Conservation (phyloP, 441 rosid species). For the Oxalis stricta region DNA sequence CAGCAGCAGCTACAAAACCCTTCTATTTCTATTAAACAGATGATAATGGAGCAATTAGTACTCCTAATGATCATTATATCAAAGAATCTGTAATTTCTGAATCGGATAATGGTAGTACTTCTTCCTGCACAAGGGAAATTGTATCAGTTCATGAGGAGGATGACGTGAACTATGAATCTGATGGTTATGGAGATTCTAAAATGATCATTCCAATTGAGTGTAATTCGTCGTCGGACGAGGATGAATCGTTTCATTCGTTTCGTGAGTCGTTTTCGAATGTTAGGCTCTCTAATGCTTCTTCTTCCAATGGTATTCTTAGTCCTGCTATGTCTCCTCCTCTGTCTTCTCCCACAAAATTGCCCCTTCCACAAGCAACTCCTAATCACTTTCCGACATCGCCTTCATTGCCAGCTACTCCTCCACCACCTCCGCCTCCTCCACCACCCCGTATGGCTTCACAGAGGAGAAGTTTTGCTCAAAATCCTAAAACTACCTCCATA, state of each 20-base stretch:
- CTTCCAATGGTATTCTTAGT: conserved; percentile 22
- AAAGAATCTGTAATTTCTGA: conserved; percentile 21
- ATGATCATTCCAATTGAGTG: conserved; percentile 22
- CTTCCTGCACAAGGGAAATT: conserved; percentile 60
- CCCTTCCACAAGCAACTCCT: conserved; percentile 1
- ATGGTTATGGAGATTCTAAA: conserved; percentile 20
- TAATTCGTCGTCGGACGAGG: conserved; percentile 55
- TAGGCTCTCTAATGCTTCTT: conserved; percentile 56
- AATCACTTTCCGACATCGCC: not conserved
- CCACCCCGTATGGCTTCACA: conserved; percentile 15
- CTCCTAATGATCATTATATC: conserved; percentile 3
- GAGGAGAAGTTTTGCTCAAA: not conserved
- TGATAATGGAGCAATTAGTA: no score
- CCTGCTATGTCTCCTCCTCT: no score
- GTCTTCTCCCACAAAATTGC: conserved; percentile 8
- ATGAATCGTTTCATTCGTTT: conserved; percentile 80
- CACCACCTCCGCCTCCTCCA: conserved; percentile 24
- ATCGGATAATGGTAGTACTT: conserved; percentile 33
- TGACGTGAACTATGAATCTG: conserved; percentile 21
- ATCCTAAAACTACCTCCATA: conserved; percentile 8
- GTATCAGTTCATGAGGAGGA: conserved; percentile 41
- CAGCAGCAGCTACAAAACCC: conserved; percentile 48
- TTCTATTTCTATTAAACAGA: conserved; percentile 21
- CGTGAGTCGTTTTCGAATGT: conserved; percentile 34
- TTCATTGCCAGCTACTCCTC: not conserved